Evolutionary conservation across 306 rosid species (phyloP).

Genomic region (Quillaja saponaria): DNA sequence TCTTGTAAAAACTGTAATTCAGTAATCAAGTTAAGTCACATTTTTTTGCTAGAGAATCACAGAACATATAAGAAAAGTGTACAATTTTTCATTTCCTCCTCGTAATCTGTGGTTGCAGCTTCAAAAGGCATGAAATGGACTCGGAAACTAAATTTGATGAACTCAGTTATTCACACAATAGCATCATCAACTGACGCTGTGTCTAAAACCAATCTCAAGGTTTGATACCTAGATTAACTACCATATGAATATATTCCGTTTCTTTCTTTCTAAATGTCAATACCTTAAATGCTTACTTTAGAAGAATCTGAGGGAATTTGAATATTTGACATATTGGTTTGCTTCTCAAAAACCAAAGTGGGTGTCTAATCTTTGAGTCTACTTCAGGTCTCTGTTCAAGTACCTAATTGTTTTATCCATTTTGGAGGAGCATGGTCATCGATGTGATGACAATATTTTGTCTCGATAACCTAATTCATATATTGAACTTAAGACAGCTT

Average conservation of each 20-base stretch:
- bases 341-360: neutral
- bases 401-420: neutral
- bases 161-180: constrained; percentile 68
- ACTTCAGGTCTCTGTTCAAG: neutral
- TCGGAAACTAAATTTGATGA: constrained; percentile 68
- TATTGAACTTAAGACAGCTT: neutral
- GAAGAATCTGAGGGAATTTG: neutral
- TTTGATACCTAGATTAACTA: constrained; percentile 33
- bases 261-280: too few species aligned
- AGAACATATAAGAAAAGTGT: too few species aligned
- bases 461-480: neutral
- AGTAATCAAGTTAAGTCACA: too few species aligned
- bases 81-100: neutral
- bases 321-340: neutral
- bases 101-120: constrained; percentile 58
- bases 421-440: neutral
- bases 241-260: constrained; percentile 4
- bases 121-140: constrained; percentile 87
- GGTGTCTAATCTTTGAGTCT: neutral
- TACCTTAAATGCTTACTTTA: constrained; percentile 10
- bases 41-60: constrained; percentile 14
- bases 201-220: constrained; percentile 58
- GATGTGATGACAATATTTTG: neutral
- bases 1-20: too few species aligned
- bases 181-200: constrained; percentile 57